Evolutionary conservation across 345 rosid species (phyloP), one percentile per base, ranked within the genome.

Genomic region (Brassica incana): DNA sequence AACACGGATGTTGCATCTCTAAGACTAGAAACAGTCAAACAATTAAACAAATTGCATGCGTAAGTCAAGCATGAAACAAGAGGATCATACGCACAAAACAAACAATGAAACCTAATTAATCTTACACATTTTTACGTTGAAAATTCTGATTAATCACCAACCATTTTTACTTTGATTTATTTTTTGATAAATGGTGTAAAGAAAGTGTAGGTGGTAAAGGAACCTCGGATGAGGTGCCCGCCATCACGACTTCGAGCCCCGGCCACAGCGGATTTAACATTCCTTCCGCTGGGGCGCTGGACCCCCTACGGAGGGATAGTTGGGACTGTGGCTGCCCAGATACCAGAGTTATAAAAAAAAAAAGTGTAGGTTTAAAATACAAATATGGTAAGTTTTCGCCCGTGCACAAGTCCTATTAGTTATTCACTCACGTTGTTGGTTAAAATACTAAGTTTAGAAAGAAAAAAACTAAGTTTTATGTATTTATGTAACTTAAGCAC

Each of bases 1-100:
- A 74, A 33, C 72, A 75, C 54, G 78, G 65, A 33, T 52, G 72
- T 54, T 75, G 58, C 70, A 38, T 23, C 30, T 6, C 29, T 23
- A 33, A 10, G 23, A 67, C 27, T 1, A 56, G 30, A 30, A 18
- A 27, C 33, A 59, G 20, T 68, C 8, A 40, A 16, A 40, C 43
- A 40, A 68, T 10, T 8, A 14, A 40, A 52, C 59, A 52, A 52
- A 52, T 52, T 66, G 52, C 23, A 54, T 52, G 36, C 65, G 35
- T 45, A 2, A 35, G 30, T 25, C 58, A 59, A 59, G 5, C 11
- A 1, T 8, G 64, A 25, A 59, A 8, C 12, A 56, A 56, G 20
- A 52, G 56, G n/a, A 48, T 48, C 56, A 3, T 18, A 5, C 59
- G 59, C 59, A 48, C 59, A 52, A 52, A 52, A 52, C 8, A 52